These are phyloP conservation scores for Coniella lustricola DNA, from an alignment of 2,329 filamentous ascomycete species.

Conservation along the genomic window DNA sequence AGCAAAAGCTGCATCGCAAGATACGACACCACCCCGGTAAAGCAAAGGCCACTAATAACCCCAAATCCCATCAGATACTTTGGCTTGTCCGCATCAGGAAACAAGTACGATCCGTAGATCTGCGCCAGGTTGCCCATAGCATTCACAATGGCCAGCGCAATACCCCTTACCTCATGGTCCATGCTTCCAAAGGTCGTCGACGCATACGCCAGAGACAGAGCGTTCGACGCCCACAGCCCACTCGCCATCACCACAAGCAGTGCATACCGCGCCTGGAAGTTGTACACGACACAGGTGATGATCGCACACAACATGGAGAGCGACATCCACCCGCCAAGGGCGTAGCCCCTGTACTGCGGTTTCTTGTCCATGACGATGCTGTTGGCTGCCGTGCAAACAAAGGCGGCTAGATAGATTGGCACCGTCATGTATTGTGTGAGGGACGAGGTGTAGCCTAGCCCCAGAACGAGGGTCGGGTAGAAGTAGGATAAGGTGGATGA, in stretches of 20 bases:
- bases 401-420: conserved; percentile 47
- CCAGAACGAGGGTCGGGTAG: conserved; percentile 45
- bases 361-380: conserved; percentile 41
- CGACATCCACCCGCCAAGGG: conserved; percentile 35
- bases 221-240: conserved; percentile 47
- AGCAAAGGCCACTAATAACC: conserved; percentile 18
- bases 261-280: conserved; percentile 45
- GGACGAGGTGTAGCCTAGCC: conserved; percentile 39
- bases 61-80: conserved; percentile 19
- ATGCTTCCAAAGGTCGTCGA: conserved; percentile 44
- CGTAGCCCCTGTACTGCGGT: conserved; percentile 37
- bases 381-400: conserved; percentile 39
- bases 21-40: conserved; percentile 15
- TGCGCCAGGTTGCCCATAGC: conserved; percentile 47
- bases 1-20: conserved; percentile 9
- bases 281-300: conserved; percentile 37
- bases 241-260: conserved; percentile 49
- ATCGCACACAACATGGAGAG: conserved; percentile 32
- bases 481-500: conserved; percentile 45
- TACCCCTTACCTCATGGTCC: conserved; percentile 41
- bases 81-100: conserved; percentile 21
- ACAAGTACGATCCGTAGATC: conserved; percentile 41
- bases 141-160: conserved; percentile 46
- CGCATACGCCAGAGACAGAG: conserved; percentile 42
- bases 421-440: conserved; percentile 45